A percentile compares a stretch with the other conserved stretches of the same genome.
Conservation (phyloP, 805 yeast genomes). For the Pichia cephalocereana region DNA sequence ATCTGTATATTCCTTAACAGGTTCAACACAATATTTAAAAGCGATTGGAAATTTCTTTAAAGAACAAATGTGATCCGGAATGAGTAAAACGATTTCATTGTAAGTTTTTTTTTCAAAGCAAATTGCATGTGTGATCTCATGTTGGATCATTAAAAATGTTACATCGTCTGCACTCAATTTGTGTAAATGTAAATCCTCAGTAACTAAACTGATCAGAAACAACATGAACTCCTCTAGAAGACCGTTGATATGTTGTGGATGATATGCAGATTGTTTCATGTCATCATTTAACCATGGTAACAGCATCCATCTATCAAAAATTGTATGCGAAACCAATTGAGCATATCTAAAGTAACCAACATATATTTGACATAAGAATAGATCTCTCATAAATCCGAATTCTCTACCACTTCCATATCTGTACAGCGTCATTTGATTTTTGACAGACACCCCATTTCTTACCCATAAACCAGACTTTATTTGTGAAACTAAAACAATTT, state of each 20-base stretch:
- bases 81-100: slow-evolving; percentile 54
- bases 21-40: slow-evolving; percentile 46
- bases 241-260: slow-evolving; percentile 16
- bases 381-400: slow-evolving; percentile 70
- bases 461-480: slow-evolving; percentile 91
- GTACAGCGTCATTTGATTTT: slow-evolving; percentile 73
- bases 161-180: slow-evolving; percentile 41
- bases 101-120: slow-evolving; percentile 68
- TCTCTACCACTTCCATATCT: slow-evolving; percentile 73
- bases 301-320: slow-evolving; percentile 65
- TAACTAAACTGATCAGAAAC: slow-evolving; percentile 55
- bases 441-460: slow-evolving; percentile 77
- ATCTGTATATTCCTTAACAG: slow-evolving; percentile 32
- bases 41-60: slow-evolving; percentile 65
- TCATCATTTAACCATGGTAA: slow-evolving; percentile 41
- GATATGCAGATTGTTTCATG: slow-evolving; percentile 35
- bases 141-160: slow-evolving; percentile 40
- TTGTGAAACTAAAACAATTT: slow-evolving; percentile 71
- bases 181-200: slow-evolving; percentile 54
- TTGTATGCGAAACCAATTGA: slow-evolving; percentile 43
- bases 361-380: slow-evolving; percentile 57
- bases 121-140: slow-evolving; percentile 76
- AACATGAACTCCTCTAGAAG: slow-evolving; percentile 76
- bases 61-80: slow-evolving; percentile 68
- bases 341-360: slow-evolving; percentile 44